phyloP scores from a whole-genome alignment of 1,284 basidiomycete genomes.

The Leccinum pachyderme region DNA sequence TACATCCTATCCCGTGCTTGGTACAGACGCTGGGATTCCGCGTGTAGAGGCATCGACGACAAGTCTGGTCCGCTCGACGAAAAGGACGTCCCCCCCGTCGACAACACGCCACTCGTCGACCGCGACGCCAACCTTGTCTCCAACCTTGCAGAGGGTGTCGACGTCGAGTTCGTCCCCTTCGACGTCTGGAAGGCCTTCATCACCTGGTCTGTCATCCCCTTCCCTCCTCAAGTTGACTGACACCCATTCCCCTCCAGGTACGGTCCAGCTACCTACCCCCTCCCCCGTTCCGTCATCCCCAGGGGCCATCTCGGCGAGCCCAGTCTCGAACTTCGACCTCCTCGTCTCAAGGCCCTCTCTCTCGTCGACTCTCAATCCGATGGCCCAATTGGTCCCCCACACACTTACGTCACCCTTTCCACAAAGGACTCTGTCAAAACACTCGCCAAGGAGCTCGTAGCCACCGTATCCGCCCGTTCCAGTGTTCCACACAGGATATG shows the following conservation, averaged over 20 bases:
- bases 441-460: constrained; percentile 42
- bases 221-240: constrained; percentile 7
- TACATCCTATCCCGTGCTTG: constrained; percentile 70
- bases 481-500: constrained; percentile 55
- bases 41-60: constrained; percentile 62
- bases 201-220: constrained; percentile 52
- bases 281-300: constrained; percentile 68
- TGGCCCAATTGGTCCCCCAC: constrained; percentile 24
- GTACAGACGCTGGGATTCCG: constrained; percentile 74
- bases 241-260: constrained; percentile 52
- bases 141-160: constrained; percentile 60
- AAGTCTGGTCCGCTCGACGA: constrained; percentile 64
- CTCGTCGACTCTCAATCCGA: constrained; percentile 35
- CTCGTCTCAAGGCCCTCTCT: constrained; percentile 60
- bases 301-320: constrained; percentile 52
- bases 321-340: constrained; percentile 79
- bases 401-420: constrained; percentile 46
- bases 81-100: constrained; percentile 67
- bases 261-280: constrained; percentile 51
- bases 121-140: constrained; percentile 48
- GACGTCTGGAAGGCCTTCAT: constrained; percentile 71
- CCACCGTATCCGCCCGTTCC: constrained; percentile 32
- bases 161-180: constrained; percentile 77
- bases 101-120: constrained; percentile 67
- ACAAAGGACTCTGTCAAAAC: constrained; percentile 45